These are phyloP conservation scores for Amesomyces nigricolor DNA, from an alignment of 2,329 filamentous ascomycete genomes.

Conservation along the genomic window DNA sequence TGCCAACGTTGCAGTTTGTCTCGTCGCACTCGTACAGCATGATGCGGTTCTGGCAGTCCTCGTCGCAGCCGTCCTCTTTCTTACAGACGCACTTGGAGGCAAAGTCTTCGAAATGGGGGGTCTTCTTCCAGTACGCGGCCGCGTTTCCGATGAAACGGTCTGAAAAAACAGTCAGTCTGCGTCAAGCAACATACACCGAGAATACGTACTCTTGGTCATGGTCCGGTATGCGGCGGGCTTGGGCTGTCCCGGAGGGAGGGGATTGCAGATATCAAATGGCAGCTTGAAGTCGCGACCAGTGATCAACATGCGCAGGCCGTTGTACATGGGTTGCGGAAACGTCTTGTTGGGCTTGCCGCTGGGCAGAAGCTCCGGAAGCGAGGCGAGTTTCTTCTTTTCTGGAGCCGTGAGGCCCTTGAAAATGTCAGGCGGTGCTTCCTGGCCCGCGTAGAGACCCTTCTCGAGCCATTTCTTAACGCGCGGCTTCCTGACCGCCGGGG, in stretches of 20 bases:
- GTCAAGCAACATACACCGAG: background rate
- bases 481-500: conserved; percentile 27
- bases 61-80: conserved; percentile 73
- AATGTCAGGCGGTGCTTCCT: conserved; percentile 50
- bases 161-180: conserved; percentile 34
- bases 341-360: conserved; percentile 47
- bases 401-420: conserved; percentile 42
- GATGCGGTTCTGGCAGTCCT: conserved; percentile 87
- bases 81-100: conserved; percentile 74
- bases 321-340: conserved; percentile 74
- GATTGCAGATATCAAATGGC: conserved; percentile 84
- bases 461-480: conserved; percentile 69
- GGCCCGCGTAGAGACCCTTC: conserved; percentile 83
- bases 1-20: conserved; percentile 75
- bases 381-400: conserved; percentile 48
- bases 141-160: conserved; percentile 89
- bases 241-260: conserved; percentile 75
- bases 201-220: conserved; percentile 74
- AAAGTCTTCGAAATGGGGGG: conserved; percentile 66
- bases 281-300: conserved; percentile 77
- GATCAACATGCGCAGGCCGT: conserved; percentile 64
- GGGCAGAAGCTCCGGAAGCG: conserved; percentile 43
- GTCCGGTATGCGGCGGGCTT: conserved; percentile 92
- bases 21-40: conserved; percentile 97
- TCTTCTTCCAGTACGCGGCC: conserved; percentile 72